Evolutionary conservation across 768 basidiomycete species (phyloP), one percentile per base, ranked within the genome.

Genomic region (Galerina marginata): DNA sequence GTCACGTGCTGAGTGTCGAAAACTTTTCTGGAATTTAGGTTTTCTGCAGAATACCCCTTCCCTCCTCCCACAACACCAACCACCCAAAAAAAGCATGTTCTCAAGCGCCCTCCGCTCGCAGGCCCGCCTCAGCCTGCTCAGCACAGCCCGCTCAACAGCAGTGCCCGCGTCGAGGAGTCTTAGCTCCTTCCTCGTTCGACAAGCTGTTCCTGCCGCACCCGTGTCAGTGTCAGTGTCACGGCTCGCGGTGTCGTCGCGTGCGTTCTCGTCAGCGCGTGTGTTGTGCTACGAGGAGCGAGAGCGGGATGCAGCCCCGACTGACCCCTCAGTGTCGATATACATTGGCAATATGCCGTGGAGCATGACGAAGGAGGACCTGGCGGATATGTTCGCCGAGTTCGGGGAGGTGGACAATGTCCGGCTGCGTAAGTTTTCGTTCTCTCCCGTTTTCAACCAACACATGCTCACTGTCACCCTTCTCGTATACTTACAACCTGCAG

Each of bases 281-380:
- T 26, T 42, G 48, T 29, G 38, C 20, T 42, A 25, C 50, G 46
- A 53, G 4, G 37, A 45, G 26, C 43, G 42, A 33, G 47, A 33
- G 6, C 54, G 15, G 9, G 38, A 36, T 9, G 12, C 29, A 38
- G 9, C 7, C 20, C 23, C 59, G 2, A 6, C 39, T 4, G 14
- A 70, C 15, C 81, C 82, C 6, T 72, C 69, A n/a, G 71, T 71
- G 9, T 74, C 73, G 2, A 65, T 87, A 51, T 86, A 72, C 45
- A 63, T 85, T 36, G 81, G 77, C 9, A 87, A 87, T 62, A n/a
- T 87, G n/a, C 83, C 85, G 50, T 90, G 74, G 68, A 72, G 65
- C 15, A 65, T 72, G 40, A 77, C 75, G 1, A 79, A 77, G 60
- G 70, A 68, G 20, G 75, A 84, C 46, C 49, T 87, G 10, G 58